phyloP scores from a whole-genome alignment of 441 rosid species.

The Adansonia gregorii region DNA sequence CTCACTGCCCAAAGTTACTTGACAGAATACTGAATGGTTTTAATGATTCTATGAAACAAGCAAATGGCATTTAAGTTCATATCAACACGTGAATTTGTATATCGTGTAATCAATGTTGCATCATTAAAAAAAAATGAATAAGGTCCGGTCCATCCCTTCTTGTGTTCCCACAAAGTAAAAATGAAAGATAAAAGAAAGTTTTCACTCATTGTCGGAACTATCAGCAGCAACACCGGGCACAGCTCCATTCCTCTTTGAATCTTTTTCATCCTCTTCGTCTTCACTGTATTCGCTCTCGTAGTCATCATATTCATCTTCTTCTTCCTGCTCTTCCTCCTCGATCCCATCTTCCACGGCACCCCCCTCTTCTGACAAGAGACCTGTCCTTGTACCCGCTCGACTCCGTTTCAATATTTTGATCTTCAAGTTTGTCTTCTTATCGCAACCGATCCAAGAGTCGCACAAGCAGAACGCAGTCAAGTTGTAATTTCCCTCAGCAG shows the following conservation, averaged over 20 bases:
- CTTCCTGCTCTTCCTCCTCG: slow-evolving; percentile 21
- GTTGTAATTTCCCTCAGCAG: slow-evolving; percentile 22
- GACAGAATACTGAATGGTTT: not conserved
- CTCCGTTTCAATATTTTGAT: slow-evolving; percentile 18
- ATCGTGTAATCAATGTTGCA: not conserved
- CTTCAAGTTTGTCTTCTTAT: slow-evolving; percentile 24
- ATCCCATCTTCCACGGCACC: slow-evolving; percentile 18
- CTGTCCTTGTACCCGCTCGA: slow-evolving; percentile 18
- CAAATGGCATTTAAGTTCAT: slow-evolving; percentile 4
- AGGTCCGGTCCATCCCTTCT: not conserved
- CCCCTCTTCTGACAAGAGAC: slow-evolving; percentile 19
- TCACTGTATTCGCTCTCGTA: slow-evolving; percentile 26
- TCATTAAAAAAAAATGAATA: not conserved
- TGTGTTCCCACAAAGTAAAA: not conserved
- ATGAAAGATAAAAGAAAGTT: not conserved
- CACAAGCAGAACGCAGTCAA: slow-evolving; percentile 27
- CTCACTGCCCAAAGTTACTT: not conserved
- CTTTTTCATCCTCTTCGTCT: slow-evolving; percentile 17
- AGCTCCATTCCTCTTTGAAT: slow-evolving; percentile 15
- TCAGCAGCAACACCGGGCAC: not conserved
- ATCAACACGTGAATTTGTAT: slow-evolving; percentile 2
- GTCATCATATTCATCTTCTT: slow-evolving; percentile 26
- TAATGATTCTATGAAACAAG: not conserved
- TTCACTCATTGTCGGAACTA: slow-evolving; percentile 14
- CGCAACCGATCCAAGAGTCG: slow-evolving; percentile 25